Evolutionary conservation across 306 rosid genomes (phyloP), one percentile per base, ranked within the genome.

Genomic region (Echinosophora koreensis): DNA sequence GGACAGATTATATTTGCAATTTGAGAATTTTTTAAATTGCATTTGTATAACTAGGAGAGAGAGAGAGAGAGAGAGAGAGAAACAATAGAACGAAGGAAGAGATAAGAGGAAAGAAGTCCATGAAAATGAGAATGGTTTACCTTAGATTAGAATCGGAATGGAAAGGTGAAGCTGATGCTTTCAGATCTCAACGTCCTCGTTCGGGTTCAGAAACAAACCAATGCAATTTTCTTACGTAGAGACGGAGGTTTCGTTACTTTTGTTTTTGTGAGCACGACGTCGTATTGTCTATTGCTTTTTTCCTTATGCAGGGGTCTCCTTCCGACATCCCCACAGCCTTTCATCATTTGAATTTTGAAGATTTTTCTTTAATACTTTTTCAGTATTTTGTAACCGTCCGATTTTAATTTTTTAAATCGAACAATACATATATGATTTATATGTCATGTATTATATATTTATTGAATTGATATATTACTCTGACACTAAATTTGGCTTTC

Each of bases 11-110:
- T 4, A 47, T 16, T 14, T n/a, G 27, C 5, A 67, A 69, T 51
- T 41, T 32, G 62, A 61, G 77, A 76, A 52, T 30, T 62, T 30
- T 62, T 30, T 18, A 16, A 15, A 52, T 41, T 6, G 67, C 22
- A 68, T 50, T 49, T 41, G 77, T 11, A 44, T 2, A 44, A 42
- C 12, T 0, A 8, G 3, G 12, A 42, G n/a, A 9, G 44, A 39
- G 1, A 39, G 44, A 9, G 3, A 2, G 8, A 9, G n/a, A 9
- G 44, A 39, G 1, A 39, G 44, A 9, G 3, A 2, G 8, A 9
- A 10, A 22, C 64, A 66, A 80, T 13, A 14, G 46, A 52, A 12
- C 15, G 44, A 54, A 30, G n/a, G 13, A 30, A 39, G 65, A 56
- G 15, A 17, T 15, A 38, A 58, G 39, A 39, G 30, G 12, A 8